phyloP scores from a whole-genome alignment of 169 alveolate species.

The Cytauxzoon felis region DNA sequence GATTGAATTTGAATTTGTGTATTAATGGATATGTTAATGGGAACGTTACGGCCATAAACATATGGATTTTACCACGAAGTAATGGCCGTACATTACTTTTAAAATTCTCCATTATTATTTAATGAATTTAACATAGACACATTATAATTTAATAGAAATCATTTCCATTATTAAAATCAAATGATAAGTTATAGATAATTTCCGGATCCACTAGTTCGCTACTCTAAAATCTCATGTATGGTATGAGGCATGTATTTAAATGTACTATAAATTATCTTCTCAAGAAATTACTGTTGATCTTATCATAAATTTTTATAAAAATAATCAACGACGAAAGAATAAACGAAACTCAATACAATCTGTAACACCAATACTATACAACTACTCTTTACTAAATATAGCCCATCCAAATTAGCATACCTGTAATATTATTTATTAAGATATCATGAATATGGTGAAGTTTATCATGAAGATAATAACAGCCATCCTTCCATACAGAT shows the following conservation, averaged over 20 bases:
- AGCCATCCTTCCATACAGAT: no score
- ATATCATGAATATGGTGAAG: no score
- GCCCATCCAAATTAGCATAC: neutral
- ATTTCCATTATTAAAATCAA: no score
- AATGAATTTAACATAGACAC: no score
- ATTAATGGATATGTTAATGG: conserved; percentile 55
- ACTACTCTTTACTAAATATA: neutral
- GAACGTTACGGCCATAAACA: conserved; percentile 45
- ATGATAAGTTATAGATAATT: no score
- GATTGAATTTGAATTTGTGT: neutral
- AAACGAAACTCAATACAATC: conserved; percentile 4
- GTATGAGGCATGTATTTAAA: no score
- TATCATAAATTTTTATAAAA: neutral
- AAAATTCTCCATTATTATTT: no score
- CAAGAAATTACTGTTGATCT: neutral
- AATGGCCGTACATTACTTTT: conserved; percentile 42
- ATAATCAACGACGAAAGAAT: neutral
- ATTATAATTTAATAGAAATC: no score
- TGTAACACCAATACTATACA: conserved; percentile 8
- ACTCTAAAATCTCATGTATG: no score
- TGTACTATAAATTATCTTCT: no score
- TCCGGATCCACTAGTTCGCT: no score
- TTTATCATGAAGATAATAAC: no score
- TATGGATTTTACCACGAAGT: conserved; percentile 62
- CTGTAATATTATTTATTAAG: neutral